Conservation (phyloP, 1,139 yeast species). For the Yamadazyma oceani region DNA sequence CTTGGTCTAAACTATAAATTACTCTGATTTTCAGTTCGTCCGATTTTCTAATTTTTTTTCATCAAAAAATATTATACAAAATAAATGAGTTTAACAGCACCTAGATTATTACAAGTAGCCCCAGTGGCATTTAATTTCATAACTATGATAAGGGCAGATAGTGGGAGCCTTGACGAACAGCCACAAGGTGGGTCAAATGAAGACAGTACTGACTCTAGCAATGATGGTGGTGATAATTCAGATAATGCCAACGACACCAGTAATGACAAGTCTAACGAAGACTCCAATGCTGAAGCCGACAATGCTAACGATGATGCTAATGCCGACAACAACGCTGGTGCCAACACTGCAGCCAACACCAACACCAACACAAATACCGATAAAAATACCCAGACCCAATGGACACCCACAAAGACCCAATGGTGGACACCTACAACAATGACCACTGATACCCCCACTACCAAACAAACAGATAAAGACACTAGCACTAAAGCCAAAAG, state of each 20-base stretch:
- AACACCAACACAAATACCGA: conserved; percentile 5
- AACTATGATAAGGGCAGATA: conserved; percentile 5
- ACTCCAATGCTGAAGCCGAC: conserved; percentile 4
- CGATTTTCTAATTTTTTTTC: no score
- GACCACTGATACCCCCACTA: conserved; percentile 19
- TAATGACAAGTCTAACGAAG: neutral
- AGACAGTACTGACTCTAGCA: neutral
- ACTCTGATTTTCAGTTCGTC: no score
- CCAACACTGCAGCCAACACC: conserved; percentile 12
- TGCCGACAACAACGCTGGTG: conserved; percentile 8
- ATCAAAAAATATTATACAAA: no score
- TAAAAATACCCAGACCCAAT: conserved; percentile 10
- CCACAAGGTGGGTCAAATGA: neutral
- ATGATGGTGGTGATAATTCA: conserved; percentile 2
- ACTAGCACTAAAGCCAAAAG: conserved; percentile 6
- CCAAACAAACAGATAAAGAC: conserved; percentile 7
- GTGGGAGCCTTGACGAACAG: conserved; percentile 9
- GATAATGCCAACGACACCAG: conserved; percentile 1
- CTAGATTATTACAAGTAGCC: conserved; percentile 1
- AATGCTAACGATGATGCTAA: conserved; percentile 1
- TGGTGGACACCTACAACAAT: conserved; percentile 21
- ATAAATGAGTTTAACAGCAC: conserved; percentile 9
- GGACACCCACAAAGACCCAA: conserved; percentile 5
- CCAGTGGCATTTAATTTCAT: conserved; percentile 8
- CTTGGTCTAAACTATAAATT: conserved; percentile 1